Evolutionary conservation across 2,329 filamentous ascomycete species (phyloP).

Genomic region (Monosporascus sp.): DNA sequence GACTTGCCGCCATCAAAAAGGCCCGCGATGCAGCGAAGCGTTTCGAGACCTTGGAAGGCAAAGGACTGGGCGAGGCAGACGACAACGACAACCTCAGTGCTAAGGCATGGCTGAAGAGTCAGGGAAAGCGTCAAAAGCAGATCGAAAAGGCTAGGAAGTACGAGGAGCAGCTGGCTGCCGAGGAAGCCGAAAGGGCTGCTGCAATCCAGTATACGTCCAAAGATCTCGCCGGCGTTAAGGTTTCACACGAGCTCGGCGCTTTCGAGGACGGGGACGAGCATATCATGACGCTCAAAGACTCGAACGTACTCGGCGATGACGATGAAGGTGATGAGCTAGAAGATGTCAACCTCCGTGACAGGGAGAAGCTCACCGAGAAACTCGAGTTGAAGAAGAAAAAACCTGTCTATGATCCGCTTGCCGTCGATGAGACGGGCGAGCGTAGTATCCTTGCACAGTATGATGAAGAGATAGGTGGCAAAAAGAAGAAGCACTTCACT

Average conservation of each 20-base stretch:
- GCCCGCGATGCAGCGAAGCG: constrained; percentile 80
- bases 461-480: constrained; percentile 89
- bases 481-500: constrained; percentile 83
- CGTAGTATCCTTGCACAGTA: constrained; percentile 79
- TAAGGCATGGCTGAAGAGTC: constrained; percentile 77
- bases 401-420: constrained; percentile 80
- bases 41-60: constrained; percentile 70
- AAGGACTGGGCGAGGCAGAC: constrained; percentile 73
- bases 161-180: constrained; percentile 74
- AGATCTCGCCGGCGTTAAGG: constrained; percentile 84
- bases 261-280: constrained; percentile 84
- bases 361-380: constrained; percentile 68
- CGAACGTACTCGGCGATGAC: constrained; percentile 72
- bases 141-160: constrained; percentile 69
- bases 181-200: constrained; percentile 60
- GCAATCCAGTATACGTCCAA: constrained; percentile 71
- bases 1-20: constrained; percentile 77
- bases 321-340: constrained; percentile 89
- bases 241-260: constrained; percentile 77
- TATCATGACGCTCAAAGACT: constrained; percentile 90
- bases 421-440: constrained; percentile 60
- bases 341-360: constrained; percentile 65
- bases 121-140: constrained; percentile 92
- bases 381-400: constrained; percentile 87
- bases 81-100: constrained; percentile 66